Evolutionary conservation across 1,284 basidiomycete genomes (phyloP).

Genomic region (Sanguinoderma infundibulare): DNA sequence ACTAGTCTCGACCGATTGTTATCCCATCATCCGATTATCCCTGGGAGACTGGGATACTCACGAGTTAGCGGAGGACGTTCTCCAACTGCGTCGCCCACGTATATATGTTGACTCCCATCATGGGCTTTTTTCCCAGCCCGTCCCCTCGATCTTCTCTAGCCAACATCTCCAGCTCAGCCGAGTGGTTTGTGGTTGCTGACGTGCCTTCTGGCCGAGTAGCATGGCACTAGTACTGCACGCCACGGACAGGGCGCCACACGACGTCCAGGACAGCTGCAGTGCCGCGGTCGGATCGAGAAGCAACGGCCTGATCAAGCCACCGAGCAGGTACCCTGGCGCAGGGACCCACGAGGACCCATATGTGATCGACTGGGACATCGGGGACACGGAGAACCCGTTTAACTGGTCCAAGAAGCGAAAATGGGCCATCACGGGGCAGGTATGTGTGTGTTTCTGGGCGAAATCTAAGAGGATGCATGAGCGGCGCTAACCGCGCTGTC

Average conservation of each 20-base stretch:
- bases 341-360: conserved; percentile 57
- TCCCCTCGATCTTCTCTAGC: background rate
- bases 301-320: no score
- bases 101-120: no score
- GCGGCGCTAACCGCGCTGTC: background rate
- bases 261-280: background rate
- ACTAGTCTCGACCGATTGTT: no score
- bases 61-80: no score
- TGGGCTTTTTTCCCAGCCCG: background rate
- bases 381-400: conserved; percentile 66
- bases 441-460: conserved; percentile 27
- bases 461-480: background rate
- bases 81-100: no score
- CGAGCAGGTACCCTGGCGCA: conserved; percentile 40
- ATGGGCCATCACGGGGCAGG: conserved; percentile 62
- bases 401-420: conserved; percentile 57
- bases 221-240: conserved; percentile 24
- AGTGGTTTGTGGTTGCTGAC: background rate
- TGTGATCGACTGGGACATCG: conserved; percentile 58
- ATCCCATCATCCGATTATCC: no score
- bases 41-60: no score
- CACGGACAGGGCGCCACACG: conserved; percentile 11
- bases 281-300: no score
- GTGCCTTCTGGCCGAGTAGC: no score
- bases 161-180: background rate